Evolutionary conservation across 352 stramenopile genomes (phyloP).

Genomic region (Blastocystis sp.): DNA sequence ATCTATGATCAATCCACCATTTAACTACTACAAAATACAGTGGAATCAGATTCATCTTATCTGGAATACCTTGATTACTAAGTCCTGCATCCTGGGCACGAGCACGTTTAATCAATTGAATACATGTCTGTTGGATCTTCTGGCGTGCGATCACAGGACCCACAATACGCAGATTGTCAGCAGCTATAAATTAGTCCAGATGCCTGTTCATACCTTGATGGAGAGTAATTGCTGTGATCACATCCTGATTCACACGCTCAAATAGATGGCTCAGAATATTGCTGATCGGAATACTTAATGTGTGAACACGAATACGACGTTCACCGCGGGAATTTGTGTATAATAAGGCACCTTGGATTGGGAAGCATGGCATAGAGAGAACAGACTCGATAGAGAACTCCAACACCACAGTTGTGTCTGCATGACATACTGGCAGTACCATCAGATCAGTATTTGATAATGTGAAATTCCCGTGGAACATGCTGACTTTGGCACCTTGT

Average conservation of each 20-base stretch:
- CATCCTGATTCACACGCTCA: slow-evolving; percentile 62
- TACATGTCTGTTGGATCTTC: slow-evolving; percentile 36
- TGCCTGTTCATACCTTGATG: background rate
- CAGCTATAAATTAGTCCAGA: background rate
- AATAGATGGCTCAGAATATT: slow-evolving; percentile 62
- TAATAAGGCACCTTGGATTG: slow-evolving; percentile 87
- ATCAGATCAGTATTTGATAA: slow-evolving; percentile 91
- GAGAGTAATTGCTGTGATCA: slow-evolving; percentile 56
- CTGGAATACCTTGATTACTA: slow-evolving; percentile 76
- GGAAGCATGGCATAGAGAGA: slow-evolving; percentile 79
- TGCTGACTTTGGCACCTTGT: slow-evolving; percentile 64
- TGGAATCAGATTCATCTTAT: slow-evolving; percentile 84
- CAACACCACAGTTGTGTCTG: slow-evolving; percentile 88
- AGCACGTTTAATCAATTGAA: slow-evolving; percentile 70
- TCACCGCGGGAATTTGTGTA: slow-evolving; percentile 93
- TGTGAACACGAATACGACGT: slow-evolving; percentile 78
- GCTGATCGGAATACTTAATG: slow-evolving; percentile 60
- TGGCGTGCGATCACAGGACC: background rate
- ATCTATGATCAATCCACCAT: too few species aligned
- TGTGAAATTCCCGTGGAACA: slow-evolving; percentile 98
- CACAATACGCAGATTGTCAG: background rate
- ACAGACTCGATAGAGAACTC: slow-evolving; percentile 90
- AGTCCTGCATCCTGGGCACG: slow-evolving; percentile 71
- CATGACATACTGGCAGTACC: slow-evolving; percentile 85
- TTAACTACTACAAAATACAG: slow-evolving; percentile 85